Percentiles rank a stretch among this genome's conserved stretches.
Evolutionary conservation across 2,329 filamentous ascomycete species (phyloP).

Genomic region (Lachnellula arida): DNA sequence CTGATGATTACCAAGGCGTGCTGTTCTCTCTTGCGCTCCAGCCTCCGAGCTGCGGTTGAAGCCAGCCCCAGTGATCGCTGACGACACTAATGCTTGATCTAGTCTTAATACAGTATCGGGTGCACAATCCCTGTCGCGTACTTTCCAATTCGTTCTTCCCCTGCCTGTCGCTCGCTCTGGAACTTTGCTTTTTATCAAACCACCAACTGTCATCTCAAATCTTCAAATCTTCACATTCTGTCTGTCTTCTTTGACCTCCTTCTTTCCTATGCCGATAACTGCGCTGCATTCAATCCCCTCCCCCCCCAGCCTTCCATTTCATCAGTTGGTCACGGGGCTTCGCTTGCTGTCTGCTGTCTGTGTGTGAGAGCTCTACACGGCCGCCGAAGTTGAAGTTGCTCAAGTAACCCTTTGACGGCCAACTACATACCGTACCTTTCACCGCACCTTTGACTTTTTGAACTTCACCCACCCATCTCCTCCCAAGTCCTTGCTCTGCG

Average conservation of each 20-base stretch:
- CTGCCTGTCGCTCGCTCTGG: too few relatives aligned
- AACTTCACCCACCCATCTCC: background rate
- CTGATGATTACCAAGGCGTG: background rate
- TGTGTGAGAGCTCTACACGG: background rate
- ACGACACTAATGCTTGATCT: background rate
- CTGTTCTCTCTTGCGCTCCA: background rate
- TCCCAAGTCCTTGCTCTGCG: background rate
- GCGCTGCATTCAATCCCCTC: conserved; percentile 2
- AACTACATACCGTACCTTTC: conserved; percentile 18
- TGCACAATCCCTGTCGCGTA: background rate
- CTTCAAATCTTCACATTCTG: background rate
- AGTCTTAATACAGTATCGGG: background rate
- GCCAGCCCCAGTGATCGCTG: background rate
- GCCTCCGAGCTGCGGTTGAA: too few relatives aligned
- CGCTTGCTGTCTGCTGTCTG: conserved; percentile 4
- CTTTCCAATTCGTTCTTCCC: background rate
- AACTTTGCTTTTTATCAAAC: background rate
- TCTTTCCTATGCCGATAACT: background rate
- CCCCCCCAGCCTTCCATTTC: conserved; percentile 5
- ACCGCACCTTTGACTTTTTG: conserved; percentile 5
- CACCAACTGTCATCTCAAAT: background rate
- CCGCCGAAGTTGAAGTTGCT: background rate
- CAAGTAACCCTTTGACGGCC: background rate
- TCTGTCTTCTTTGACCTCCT: background rate
- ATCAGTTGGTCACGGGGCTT: conserved; percentile 3